phyloP scores from a whole-genome alignment of 192 early-diverging fungal genomes.

The Coemansia furcata region DNA sequence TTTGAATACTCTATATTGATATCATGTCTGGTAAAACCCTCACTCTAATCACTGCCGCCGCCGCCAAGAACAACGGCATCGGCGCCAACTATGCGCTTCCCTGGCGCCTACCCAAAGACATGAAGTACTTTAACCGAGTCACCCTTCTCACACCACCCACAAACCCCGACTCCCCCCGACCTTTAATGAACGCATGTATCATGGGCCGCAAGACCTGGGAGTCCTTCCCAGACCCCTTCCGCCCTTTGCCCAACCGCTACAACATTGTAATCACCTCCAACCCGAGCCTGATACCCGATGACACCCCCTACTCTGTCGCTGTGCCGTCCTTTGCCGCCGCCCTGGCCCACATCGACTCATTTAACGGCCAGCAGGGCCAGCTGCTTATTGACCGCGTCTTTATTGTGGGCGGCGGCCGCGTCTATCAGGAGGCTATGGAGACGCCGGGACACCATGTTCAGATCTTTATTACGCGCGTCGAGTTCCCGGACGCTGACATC shows the following conservation, averaged over 20 bases:
- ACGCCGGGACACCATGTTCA: conserved; percentile 54
- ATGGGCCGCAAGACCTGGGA: conserved; percentile 96
- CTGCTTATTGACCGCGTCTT: conserved; percentile 57
- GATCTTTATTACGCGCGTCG: conserved; percentile 71
- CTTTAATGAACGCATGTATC: conserved; percentile 74
- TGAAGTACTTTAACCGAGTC: conserved; percentile 75
- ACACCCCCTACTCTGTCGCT: conserved; percentile 3
- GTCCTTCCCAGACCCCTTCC: conserved; percentile 77
- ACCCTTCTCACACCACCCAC: conserved; percentile 43
- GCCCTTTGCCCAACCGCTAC: conserved; percentile 73
- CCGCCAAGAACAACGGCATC: conserved; percentile 73
- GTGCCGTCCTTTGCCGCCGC: conserved; percentile 30
- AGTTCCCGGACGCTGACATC: conserved; percentile 53
- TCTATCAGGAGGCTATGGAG: conserved; percentile 71
- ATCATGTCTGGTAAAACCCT: conserved; percentile 38
- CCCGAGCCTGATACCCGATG: conserved; percentile 48
- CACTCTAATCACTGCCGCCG: conserved; percentile 71
- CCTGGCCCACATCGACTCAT: conserved; percentile 52
- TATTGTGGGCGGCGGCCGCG: conserved; percentile 75
- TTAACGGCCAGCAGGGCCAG: conserved; percentile 7
- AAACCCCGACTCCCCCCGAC: neutral
- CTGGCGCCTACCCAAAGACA: conserved; percentile 85
- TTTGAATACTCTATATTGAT: neutral
- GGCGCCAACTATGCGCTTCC: conserved; percentile 70
- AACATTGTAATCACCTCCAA: conserved; percentile 85